Base-by-base conservation (phyloP, 1,284 basidiomycete genomes). In the Cutaneotrichosporon sp. region DNA sequence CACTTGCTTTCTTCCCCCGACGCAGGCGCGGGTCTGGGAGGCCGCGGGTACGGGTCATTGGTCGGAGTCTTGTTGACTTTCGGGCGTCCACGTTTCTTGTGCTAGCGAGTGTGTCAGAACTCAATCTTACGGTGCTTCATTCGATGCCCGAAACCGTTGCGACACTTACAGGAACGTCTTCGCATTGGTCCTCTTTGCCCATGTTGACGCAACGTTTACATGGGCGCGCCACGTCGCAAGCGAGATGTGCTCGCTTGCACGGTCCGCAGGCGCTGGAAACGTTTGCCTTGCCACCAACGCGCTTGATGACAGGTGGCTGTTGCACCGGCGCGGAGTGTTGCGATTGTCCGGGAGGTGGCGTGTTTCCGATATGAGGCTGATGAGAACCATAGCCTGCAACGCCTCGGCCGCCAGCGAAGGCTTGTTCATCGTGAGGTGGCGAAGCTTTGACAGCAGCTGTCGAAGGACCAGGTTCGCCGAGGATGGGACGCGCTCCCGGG, bases 161-260 rank as follows among this genome's bases (percentile, higher is more conserved):
- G 20, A 33, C 25, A 67, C 72, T 63, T 46, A 75, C 73, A 3
- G 71, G 68, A 4, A 72, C 66, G 57, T 75, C 73, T 48, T 68
- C 66, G 44, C 73, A 75, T 32, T 62, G 57, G 41, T 70, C 67
- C 46, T 66, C 63, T 54, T 71, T 70, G 46, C 65, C 63, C 62
- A 72, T 63, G 29, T 64, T 69, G 4, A 67, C 61, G 52, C 73
- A 75, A n/a, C 71, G 57, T 55, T 68, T 69, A 50, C 73, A 75
- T 1, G 73, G 73, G 24, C 73, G 51, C 1, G 59, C 60, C 1
- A 67, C 62, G 46, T 74, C 71, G 46, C 71, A 74, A 3, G 69
- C 71, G 34, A 74, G 46, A 54, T 74, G 71, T 4, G 71, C 67
- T 37, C 60, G 61, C 47, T 72, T 72, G 51, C 71, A 74, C 17